These are phyloP conservation scores for Suhomyces sp. DNA, from an alignment of 805 yeast genomes.

Conservation along the genomic window DNA sequence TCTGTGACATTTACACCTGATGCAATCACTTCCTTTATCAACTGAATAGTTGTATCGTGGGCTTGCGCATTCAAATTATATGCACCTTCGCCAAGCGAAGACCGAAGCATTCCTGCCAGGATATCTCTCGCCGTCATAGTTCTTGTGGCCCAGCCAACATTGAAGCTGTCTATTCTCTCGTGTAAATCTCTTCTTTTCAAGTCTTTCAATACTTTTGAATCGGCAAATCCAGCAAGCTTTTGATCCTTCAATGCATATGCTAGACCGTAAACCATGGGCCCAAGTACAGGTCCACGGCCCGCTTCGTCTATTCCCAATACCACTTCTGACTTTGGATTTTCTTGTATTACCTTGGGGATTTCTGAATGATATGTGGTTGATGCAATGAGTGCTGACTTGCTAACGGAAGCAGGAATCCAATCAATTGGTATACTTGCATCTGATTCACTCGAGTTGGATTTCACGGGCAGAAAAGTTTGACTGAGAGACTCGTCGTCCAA, in stretches of 20 bases:
- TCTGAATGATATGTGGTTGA: conserved; percentile 50
- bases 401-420: conserved; percentile 38
- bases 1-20: conserved; percentile 64
- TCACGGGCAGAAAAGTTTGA: neutral
- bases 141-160: conserved; percentile 86
- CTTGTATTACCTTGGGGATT: conserved; percentile 41
- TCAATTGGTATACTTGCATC: neutral
- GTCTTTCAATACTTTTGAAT: conserved; percentile 83
- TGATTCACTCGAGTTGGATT: neutral
- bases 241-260: conserved; percentile 65
- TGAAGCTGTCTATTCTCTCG: conserved; percentile 45
- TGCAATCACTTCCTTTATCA: conserved; percentile 64
- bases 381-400: conserved; percentile 22
- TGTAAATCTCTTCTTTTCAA: conserved; percentile 62
- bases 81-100: conserved; percentile 45
- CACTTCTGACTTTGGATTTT: conserved; percentile 37
- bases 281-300: conserved; percentile 96
- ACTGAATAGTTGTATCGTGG: conserved; percentile 84
- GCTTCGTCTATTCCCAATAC: conserved; percentile 96
- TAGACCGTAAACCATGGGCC: conserved; percentile 96
- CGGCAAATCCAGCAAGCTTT: conserved; percentile 75
- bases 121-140: conserved; percentile 86
- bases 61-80: conserved; percentile 93
- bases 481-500: neutral
- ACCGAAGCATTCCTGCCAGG: conserved; percentile 79